Evolutionary conservation across 2,329 filamentous ascomycete genomes (phyloP).

Genomic region (Hypoxylon sp.): DNA sequence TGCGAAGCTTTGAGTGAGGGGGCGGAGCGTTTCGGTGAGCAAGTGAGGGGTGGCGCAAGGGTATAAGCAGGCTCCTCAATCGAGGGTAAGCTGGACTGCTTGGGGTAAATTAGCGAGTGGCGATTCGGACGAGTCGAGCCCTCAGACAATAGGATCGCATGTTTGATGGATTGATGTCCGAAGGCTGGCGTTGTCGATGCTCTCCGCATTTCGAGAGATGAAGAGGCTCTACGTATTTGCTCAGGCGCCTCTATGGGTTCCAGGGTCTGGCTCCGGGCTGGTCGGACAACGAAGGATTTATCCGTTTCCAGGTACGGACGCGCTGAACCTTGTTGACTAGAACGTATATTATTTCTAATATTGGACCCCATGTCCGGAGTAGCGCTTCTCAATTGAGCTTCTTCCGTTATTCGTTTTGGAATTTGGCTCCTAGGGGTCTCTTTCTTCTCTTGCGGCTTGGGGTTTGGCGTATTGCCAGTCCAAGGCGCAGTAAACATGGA

Average conservation of each 20-base stretch:
- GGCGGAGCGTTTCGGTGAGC: constrained; percentile 48
- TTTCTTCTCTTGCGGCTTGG: constrained; percentile 19
- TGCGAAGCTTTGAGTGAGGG: constrained; percentile 42
- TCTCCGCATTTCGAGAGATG: constrained; percentile 44
- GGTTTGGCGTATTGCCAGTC: constrained; percentile 20
- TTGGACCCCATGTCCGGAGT: not conserved
- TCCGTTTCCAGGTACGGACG: constrained; percentile 11
- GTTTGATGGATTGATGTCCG: constrained; percentile 37
- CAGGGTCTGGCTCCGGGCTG: constrained; percentile 5
- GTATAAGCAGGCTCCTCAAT: constrained; percentile 36
- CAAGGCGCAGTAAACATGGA: constrained; percentile 28
- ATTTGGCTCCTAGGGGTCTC: constrained; percentile 20
- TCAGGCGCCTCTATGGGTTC: constrained; percentile 20
- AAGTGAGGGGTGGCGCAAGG: constrained; percentile 33
- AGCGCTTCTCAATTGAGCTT: constrained; percentile 1
- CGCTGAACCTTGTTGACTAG: constrained; percentile 18
- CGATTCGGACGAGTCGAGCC: constrained; percentile 29
- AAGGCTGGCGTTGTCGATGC: constrained; percentile 30
- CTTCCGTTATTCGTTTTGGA: constrained; percentile 20
- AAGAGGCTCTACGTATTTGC: constrained; percentile 43
- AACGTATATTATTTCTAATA: constrained; percentile 11
- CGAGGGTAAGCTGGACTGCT: constrained; percentile 31
- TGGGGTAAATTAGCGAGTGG: constrained; percentile 31
- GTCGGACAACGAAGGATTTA: constrained; percentile 20
- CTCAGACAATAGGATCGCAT: constrained; percentile 40